Evolutionary conservation across 2,329 filamentous ascomycete genomes (phyloP), one percentile per base, ranked within the genome.

Genomic region (Ophiobolus disseminans): DNA sequence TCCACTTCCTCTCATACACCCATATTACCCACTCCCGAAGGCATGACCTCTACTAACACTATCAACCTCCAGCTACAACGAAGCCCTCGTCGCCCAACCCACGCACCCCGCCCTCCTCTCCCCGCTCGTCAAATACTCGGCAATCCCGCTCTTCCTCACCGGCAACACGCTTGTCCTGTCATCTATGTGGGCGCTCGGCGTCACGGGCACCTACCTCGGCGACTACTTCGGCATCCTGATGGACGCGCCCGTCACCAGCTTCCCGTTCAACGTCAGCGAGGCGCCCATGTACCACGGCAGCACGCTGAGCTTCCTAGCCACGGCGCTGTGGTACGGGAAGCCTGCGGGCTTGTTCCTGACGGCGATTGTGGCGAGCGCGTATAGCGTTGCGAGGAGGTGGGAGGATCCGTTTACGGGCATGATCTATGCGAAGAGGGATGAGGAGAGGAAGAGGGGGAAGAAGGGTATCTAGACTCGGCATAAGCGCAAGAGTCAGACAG

Each of bases 221-320:
- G 94, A 99, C 79, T 99, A 99, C 81, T 99, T 97, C 72, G 94
- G 94, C 62, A 97, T 97, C 73, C 81, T 99, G 59, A 96, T 97
- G 91, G 93, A 97, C 71, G 79, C 88, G 61, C 93, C 93, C 66
- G 92, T 99, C 42, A 96, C 91, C 10, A 88, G 90, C 11, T 99
- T 99, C 72, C 94, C 94, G 2, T 99, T 99, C 82, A 97, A 89
- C 75, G 82, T 97, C 53, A 92, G 88, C 45, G 84, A 86, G 58
- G 88, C 91, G 42, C 94, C 94, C 55, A 99, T 99, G 94, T 99
- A 99, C 80, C 89, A 91, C 78, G 94, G 94, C 49, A 91, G 87
- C 54, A 94, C 93, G 19, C 82, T 96, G 82, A 93, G 88, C 76
- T 99, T 99, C 76, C 76, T 97, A 48, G 94, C 90, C 19, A 89